Base-by-base conservation (phyloP, 176 grass and related monocot species). In the Melocanna baccifera region DNA sequence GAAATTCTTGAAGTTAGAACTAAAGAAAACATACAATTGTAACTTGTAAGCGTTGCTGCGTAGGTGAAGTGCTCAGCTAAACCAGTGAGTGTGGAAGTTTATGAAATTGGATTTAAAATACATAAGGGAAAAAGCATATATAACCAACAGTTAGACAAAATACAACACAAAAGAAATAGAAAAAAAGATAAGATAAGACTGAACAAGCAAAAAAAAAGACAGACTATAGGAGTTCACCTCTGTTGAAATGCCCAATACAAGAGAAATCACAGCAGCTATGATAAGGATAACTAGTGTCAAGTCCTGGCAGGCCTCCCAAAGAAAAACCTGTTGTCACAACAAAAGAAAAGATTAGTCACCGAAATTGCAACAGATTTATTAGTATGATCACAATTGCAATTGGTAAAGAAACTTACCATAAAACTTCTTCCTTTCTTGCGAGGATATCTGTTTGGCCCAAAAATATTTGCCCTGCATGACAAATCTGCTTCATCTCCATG, bases 241-340 rank as follows among this genome's bases (percentile, higher is more conserved):
- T 78, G 96, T 96, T 77, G 89, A 82, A 46, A 99, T 99, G 69
- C 96, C 96, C 61, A 99, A 90, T 55, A 82, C 88, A 41, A 99
- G 75, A 70, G 96, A 99, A 86, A 96, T 59, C 50, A 86, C 61
- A 61, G 96, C 96, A 57, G 96, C 96, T 56, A 94, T 29, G 69
- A 99, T 99, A 84, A 99, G 96, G 57, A 99, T 94, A 65, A 92
- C 62, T 56, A 99, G 84, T 25, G 96, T 99, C 78, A 96, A 86
- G 61, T 99, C 96, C 78, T 99, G 87, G 63, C 93, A 89, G 79
- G 96, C 89, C 85, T 99, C 96, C 96, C 96, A 96, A 51, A 99
- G 91, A 81, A 96, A 99, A 89, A 94, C 78, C 96, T 99, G 67
- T 84, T 77, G 47, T 63, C 40, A 69, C 51, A 88, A 63, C 47